These are phyloP conservation scores for Mimosa bimucronata DNA, from an alignment of 306 rosid genomes.

Conservation along the genomic window DNA sequence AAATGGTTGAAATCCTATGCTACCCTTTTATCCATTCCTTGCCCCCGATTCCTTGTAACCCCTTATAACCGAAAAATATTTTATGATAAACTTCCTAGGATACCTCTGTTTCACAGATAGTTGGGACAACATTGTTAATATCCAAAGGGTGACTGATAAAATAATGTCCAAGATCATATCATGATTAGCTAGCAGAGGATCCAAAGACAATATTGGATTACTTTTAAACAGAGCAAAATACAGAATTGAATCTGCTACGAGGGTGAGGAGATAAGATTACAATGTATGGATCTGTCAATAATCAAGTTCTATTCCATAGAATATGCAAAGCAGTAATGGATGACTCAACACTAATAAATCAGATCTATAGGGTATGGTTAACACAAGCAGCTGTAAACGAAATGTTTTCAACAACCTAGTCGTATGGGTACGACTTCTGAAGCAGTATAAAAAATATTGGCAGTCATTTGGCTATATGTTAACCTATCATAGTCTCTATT, in stretches of 20 bases:
- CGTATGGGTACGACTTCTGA: not conserved
- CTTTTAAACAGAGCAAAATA: not conserved
- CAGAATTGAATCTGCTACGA: slow-evolving; percentile 8
- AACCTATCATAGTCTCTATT: not conserved
- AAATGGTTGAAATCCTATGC: not conserved
- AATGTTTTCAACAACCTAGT: not conserved
- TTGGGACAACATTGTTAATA: slow-evolving; percentile 14
- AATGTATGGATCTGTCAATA: not conserved
- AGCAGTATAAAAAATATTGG: not conserved
- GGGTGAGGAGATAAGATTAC: not conserved
- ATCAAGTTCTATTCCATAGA: not conserved
- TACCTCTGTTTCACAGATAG: not conserved
- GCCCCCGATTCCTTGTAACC: not conserved
- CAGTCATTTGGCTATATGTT: not conserved
- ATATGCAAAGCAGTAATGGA: slow-evolving; percentile 18
- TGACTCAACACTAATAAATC: not conserved
- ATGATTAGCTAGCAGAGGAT: not conserved
- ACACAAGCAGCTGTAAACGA: not conserved
- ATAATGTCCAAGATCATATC: not conserved
- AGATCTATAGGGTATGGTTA: not conserved
- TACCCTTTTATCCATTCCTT: not conserved
- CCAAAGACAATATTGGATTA: slow-evolving; percentile 5
- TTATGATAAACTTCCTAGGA: not conserved
- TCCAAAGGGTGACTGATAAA: not conserved
- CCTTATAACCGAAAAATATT: not conserved